Percentiles rank a stretch among this genome's conserved stretches.
Evolutionary conservation across 2,329 filamentous ascomycete genomes (phyloP).

Genomic region (Amesomyces nigricolor): DNA sequence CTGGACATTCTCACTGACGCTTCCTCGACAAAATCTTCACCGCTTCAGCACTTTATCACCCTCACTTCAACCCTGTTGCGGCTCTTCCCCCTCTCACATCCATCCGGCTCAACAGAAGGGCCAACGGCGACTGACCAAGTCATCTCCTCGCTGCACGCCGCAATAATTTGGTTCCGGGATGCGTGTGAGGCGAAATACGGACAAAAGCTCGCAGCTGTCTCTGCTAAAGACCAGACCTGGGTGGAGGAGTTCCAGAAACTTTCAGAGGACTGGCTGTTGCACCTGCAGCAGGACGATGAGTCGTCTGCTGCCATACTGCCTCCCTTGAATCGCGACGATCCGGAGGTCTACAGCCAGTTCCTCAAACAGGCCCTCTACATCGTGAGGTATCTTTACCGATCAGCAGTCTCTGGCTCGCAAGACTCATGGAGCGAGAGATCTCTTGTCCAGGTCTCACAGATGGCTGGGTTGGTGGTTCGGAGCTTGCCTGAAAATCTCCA

Average conservation of each 20-base stretch:
- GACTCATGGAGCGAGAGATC: slow-evolving; percentile 21
- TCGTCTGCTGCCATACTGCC: background rate
- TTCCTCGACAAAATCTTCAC: slow-evolving; percentile 13
- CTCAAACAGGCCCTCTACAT: slow-evolving; percentile 37
- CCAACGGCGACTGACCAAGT: slow-evolving; percentile 35
- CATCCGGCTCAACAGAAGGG: slow-evolving; percentile 18
- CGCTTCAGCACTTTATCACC: slow-evolving; percentile 35
- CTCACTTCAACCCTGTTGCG: slow-evolving; percentile 33
- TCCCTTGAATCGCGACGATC: slow-evolving; percentile 11
- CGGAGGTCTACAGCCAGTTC: slow-evolving; percentile 30
- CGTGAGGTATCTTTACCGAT: slow-evolving; percentile 37
- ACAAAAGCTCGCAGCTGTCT: slow-evolving; percentile 12
- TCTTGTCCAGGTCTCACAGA: slow-evolving; percentile 27
- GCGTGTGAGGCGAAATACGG: slow-evolving; percentile 32
- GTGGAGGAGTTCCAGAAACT: slow-evolving; percentile 22
- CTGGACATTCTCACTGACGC: slow-evolving; percentile 27
- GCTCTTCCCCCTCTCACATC: slow-evolving; percentile 20
- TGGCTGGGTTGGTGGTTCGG: slow-evolving; percentile 29
- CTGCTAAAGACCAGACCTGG: slow-evolving; percentile 18
- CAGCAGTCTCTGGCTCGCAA: slow-evolving; percentile 7
- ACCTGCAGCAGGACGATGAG: slow-evolving; percentile 1
- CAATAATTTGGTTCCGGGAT: slow-evolving; percentile 33
- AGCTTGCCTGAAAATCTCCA: slow-evolving; percentile 28
- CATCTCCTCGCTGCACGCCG: slow-evolving; percentile 32
- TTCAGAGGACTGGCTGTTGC: slow-evolving; percentile 21